Percentiles rank a stretch among this genome's conserved stretches.
Evolutionary conservation across 1,284 basidiomycete genomes (phyloP).

Genomic region (Irpex sp.): DNA sequence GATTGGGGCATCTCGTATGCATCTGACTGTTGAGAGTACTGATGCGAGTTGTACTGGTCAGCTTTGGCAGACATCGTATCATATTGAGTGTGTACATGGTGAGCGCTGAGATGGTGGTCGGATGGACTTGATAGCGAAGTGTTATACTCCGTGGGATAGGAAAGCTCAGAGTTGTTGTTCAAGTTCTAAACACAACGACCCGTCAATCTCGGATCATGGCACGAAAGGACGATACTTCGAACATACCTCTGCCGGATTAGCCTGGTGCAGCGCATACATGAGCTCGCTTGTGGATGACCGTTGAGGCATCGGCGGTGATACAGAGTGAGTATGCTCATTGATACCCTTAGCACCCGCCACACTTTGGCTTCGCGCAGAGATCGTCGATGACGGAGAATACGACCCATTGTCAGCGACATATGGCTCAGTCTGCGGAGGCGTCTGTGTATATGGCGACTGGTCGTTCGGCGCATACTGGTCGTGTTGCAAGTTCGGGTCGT

Average conservation of each 20-base stretch:
- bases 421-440: not conserved
- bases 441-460: slow-evolving; percentile 1
- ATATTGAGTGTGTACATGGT: not conserved
- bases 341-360: not conserved
- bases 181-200: not conserved
- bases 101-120: not conserved
- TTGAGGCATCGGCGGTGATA: not conserved
- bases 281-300: slow-evolving; percentile 9
- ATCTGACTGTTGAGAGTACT: not conserved
- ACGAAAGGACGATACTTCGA: not conserved
- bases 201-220: too few species aligned
- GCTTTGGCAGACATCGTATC: not conserved
- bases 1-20: not conserved
- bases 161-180: not conserved
- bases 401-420: not conserved
- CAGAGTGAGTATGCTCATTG: not conserved
- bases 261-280: slow-evolving; percentile 6
- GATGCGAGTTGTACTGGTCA: not conserved
- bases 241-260: not conserved
- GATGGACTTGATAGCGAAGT: not conserved
- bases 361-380: not conserved
- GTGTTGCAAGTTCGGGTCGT: not conserved
- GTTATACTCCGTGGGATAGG: not conserved
- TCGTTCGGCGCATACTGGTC: not conserved
- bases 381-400: not conserved